Percentiles rank a stretch among this genome's conserved stretches.
These are phyloP conservation scores for Paramecium caudatum DNA, from an alignment of 73 alveolate species.

Conservation along the genomic window DNA sequence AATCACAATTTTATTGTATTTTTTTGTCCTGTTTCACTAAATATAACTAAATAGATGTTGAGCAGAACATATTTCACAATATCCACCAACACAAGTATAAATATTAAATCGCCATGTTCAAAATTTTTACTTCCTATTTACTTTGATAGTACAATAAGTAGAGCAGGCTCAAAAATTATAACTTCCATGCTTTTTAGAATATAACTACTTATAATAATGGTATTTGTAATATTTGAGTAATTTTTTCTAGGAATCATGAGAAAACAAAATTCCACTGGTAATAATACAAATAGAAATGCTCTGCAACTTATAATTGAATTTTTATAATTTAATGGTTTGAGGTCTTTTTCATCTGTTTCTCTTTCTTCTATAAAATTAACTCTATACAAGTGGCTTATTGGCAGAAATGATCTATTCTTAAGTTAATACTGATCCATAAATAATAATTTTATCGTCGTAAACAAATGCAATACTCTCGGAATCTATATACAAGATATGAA, in stretches of 20 bases:
- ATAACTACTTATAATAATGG: conserved; percentile 27
- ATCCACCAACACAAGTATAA: conserved; percentile 29
- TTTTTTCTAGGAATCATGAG: background rate
- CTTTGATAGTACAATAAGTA: background rate
- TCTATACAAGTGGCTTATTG: conserved; percentile 64
- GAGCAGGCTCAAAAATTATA: background rate
- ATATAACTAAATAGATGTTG: conserved; percentile 40
- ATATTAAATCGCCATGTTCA: background rate
- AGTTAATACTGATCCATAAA: conserved; percentile 57
- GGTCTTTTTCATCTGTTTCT: conserved; percentile 25
- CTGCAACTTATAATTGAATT: background rate
- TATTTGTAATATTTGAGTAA: background rate
- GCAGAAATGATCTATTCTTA: conserved; percentile 33
- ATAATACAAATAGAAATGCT: background rate
- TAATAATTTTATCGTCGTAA: background rate
- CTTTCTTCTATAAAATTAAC: conserved; percentile 1
- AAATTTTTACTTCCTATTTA: background rate
- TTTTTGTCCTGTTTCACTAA: conserved; percentile 49
- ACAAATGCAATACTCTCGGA: conserved; percentile 46
- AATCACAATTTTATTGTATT: conserved; percentile 29
- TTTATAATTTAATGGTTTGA: conserved; percentile 49
- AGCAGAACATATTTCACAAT: conserved; percentile 44
- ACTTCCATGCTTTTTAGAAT: conserved; percentile 50
- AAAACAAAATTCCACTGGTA: conserved; percentile 59
- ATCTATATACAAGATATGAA: background rate